Percentiles rank a stretch among this genome's conserved stretches.
phyloP scores from a whole-genome alignment of 2,329 filamentous ascomycete genomes.

The Tolypocladium endophyticum region DNA sequence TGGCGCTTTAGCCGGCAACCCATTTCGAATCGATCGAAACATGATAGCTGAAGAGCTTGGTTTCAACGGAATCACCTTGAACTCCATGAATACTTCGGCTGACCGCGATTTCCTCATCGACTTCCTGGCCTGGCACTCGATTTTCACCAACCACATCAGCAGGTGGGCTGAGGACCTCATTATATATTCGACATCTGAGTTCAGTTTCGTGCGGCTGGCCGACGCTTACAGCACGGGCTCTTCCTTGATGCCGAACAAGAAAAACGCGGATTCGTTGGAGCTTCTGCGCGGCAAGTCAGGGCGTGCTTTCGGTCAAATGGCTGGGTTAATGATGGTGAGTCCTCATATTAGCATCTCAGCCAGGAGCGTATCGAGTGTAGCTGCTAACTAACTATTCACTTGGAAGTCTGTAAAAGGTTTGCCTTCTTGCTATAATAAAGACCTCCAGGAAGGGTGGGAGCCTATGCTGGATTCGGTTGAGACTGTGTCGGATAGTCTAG shows the following conservation, averaged over 20 bases:
- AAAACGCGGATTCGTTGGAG: background rate
- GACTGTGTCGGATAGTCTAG: background rate
- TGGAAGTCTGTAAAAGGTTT: background rate
- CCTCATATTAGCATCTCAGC: background rate
- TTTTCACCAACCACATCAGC: background rate
- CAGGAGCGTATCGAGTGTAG: background rate
- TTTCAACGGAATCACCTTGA: background rate
- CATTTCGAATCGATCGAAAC: background rate
- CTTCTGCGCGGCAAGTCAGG: background rate
- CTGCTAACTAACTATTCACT: background rate
- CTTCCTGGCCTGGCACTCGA: background rate
- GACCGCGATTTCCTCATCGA: background rate
- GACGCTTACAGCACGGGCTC: background rate
- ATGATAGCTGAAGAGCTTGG: background rate
- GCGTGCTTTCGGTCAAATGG: background rate
- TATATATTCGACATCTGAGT: background rate
- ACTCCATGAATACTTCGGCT: background rate
- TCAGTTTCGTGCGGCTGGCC: background rate
- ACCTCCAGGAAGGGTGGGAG: background rate
- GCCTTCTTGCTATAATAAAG: background rate
- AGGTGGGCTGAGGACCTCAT: background rate
- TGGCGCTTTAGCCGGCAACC: background rate
- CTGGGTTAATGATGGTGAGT: background rate
- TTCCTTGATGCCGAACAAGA: background rate
- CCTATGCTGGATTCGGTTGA: background rate